A percentile compares a stretch with the other conserved stretches of the same genome.
These are phyloP conservation scores for Penicillium brevicompactum DNA, from an alignment of 2,329 filamentous ascomycete genomes.

Conservation along the genomic window DNA sequence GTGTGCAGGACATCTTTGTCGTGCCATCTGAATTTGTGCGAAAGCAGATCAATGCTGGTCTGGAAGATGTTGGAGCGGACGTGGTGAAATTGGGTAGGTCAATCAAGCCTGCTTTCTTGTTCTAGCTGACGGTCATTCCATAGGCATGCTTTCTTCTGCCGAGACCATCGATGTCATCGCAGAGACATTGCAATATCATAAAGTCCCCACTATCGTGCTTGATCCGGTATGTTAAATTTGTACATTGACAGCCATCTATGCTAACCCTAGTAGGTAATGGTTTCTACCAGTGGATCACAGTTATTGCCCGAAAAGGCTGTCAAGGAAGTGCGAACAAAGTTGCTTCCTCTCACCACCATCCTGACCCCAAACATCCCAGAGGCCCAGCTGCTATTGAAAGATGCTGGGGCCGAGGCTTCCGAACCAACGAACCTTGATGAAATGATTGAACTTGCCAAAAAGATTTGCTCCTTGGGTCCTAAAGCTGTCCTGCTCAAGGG, in stretches of 20 bases:
- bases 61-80: conserved; percentile 83
- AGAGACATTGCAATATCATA: conserved; percentile 60
- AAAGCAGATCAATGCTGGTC: conserved; percentile 81
- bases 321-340: conserved; percentile 38
- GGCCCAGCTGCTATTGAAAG: conserved; percentile 47
- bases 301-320: conserved; percentile 49
- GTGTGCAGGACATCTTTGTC: conserved; percentile 78
- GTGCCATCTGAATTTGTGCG: conserved; percentile 76
- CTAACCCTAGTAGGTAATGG: conserved; percentile 71
- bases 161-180: conserved; percentile 71
- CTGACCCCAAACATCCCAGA: conserved; percentile 54
- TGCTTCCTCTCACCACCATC: conserved; percentile 48
- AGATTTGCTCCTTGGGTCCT: conserved; percentile 69
- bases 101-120: not conserved
- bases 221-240: conserved; percentile 65
- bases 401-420: conserved; percentile 38
- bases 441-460: conserved; percentile 68
- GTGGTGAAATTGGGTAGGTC: conserved; percentile 84
- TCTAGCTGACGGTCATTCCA: conserved; percentile 2
- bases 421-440: conserved; percentile 64
- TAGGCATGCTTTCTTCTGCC: conserved; percentile 80
- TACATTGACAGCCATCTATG: not conserved
- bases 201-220: conserved; percentile 63
- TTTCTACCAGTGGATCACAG: conserved; percentile 56
- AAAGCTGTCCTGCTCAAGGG: conserved; percentile 86